A percentile compares a stretch with the other conserved stretches of the same genome.
Conservation (phyloP, 306 rosid genomes). For the Dryas alaskensis region DNA sequence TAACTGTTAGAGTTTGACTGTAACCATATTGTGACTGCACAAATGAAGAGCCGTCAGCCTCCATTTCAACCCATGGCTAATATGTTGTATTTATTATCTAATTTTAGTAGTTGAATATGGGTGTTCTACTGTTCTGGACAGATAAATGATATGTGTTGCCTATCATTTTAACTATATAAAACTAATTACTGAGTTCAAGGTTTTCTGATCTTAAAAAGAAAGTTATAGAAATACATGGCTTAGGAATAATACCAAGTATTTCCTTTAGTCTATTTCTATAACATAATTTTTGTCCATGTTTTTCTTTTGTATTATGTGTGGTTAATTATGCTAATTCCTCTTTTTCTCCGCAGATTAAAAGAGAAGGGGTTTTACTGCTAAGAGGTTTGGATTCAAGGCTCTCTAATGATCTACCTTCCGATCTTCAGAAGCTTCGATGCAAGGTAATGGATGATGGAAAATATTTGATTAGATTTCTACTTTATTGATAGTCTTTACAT, state of each 20-base stretch:
- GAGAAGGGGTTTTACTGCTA: slow-evolving; percentile 87
- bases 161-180: not conserved
- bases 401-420: slow-evolving; percentile 91
- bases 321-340: slow-evolving; percentile 13
- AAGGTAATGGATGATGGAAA: slow-evolving; percentile 49
- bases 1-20: not conserved
- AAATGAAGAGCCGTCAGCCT: not conserved
- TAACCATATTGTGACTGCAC: not conserved
- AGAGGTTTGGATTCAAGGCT: slow-evolving; percentile 92
- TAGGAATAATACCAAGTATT: not conserved
- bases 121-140: not conserved
- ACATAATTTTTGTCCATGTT: not conserved
- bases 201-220: not conserved
- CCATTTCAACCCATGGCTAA: not conserved
- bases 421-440: slow-evolving; percentile 97
- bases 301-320: not conserved
- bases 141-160: not conserved
- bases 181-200: not conserved
- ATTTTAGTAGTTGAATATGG: not conserved
- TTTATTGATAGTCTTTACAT: not conserved
- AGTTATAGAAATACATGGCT: too few species aligned
- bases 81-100: not conserved
- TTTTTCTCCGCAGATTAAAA: slow-evolving; percentile 61
- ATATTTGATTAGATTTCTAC: not conserved
- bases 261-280: not conserved